A percentile compares a stretch with the other conserved stretches of the same genome.
phyloP scores from a whole-genome alignment of 306 rosid species.

The Psophocarpus tetragonolobus region DNA sequence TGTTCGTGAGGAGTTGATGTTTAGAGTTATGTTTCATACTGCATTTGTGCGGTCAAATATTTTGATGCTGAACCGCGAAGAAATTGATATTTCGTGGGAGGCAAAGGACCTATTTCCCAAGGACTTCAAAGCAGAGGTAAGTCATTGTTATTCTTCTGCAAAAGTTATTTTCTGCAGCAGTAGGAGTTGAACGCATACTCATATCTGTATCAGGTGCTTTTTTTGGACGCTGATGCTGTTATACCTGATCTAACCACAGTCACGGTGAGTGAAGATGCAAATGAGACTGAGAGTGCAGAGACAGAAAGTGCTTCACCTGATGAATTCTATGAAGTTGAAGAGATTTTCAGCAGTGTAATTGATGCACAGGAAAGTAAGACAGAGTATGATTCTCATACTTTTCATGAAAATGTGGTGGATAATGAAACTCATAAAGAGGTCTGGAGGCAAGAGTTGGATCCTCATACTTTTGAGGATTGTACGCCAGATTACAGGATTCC shows the following conservation, averaged over 20 bases:
- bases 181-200: conserved; percentile 68
- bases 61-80: conserved; percentile 81
- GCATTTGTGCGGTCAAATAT: conserved; percentile 87
- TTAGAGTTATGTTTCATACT: conserved; percentile 90
- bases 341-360: conserved; percentile 78
- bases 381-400: conserved; percentile 48
- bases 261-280: conserved; percentile 58
- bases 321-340: conserved; percentile 97
- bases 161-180: conserved; percentile 42
- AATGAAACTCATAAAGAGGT: conserved; percentile 50
- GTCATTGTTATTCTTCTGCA: conserved; percentile 40
- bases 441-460: conserved; percentile 78
- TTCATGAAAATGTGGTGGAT: conserved; percentile 42
- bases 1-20: conserved; percentile 71
- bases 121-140: conserved; percentile 97
- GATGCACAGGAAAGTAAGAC: conserved; percentile 71
- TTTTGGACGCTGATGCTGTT: conserved; percentile 89
- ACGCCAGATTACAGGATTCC: conserved; percentile 59
- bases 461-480: conserved; percentile 75
- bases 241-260: conserved; percentile 72
- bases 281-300: conserved; percentile 72
- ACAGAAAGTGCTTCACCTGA: conserved; percentile 86
- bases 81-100: conserved; percentile 86
- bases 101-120: conserved; percentile 79
- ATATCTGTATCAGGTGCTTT: conserved; percentile 87